Base-by-base conservation (phyloP, 192 early-diverging fungal species). In the Thoreauomyces humboldtii region DNA sequence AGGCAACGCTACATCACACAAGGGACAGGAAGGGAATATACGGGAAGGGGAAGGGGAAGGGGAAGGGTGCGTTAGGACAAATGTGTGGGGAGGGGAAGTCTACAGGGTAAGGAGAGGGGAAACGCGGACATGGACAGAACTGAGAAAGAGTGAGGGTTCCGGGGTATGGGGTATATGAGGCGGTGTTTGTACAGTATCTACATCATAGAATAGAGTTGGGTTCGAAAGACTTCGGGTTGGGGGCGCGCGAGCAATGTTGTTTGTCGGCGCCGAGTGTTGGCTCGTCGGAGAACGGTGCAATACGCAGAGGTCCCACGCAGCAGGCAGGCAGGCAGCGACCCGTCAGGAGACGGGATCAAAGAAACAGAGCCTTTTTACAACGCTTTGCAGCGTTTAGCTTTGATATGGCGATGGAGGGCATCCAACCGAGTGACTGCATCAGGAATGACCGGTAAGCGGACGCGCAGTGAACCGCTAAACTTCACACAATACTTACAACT, bases 371-470 rank as follows among this genome's bases (percentile, higher is more conserved):
- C 22, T 22, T 24, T 27, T 52, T 27, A 52, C 27, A 52, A 22
- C 21, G 50, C 65, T 47, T 33, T 21, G 36, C 65, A 68, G 27
- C 65, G 65, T 14, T 33, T 21, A 14, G 31, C 55, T 17, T 37
- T 21, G 43, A 68, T 41, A 43, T 68, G 65, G 7, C 65, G 41
- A 37, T 59, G 57, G 21, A 68, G 47, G 1, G 65, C 65, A 32
- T 68, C 65, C n/a, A 68, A 45, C 22, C 65, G 32, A 4, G 65
- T 66, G 34, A 66, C 64, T 66, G 50, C 14, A 42, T 19, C 0
- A 42, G 27, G 27, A 57, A 37, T 12, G 47, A 17, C 9, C 7
- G 47, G 11, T 48, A 12, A 48, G 47, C 22, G 22, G 12, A 9
- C 12, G 25, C 9, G 22, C 7, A 7, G 22, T 50, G 25, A 24